Evolutionary conservation across 2,329 filamentous ascomycete species (phyloP).

Genomic region (Corinectria fuckeliana): DNA sequence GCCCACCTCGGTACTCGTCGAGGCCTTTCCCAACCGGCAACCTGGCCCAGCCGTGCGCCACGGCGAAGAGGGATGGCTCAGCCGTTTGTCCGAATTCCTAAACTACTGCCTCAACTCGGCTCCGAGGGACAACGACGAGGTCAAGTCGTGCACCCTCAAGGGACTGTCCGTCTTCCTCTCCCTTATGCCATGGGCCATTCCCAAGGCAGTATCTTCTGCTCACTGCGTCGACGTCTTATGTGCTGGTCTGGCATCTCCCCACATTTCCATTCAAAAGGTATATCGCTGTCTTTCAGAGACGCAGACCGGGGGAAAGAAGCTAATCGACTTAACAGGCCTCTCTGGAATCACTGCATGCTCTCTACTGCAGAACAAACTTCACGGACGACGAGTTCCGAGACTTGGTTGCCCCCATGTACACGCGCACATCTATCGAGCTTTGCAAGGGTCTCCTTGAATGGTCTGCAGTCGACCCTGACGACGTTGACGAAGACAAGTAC

Average conservation of each 20-base stretch:
- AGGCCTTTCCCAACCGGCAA: conserved; percentile 78
- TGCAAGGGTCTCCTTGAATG: conserved; percentile 79
- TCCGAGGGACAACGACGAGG: conserved; percentile 68
- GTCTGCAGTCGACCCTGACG: conserved; percentile 78
- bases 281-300: not conserved
- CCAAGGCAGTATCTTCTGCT: conserved; percentile 77
- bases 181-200: conserved; percentile 85
- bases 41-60: conserved; percentile 72
- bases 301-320: not conserved
- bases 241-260: conserved; percentile 71
- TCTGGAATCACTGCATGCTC: conserved; percentile 81
- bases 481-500: conserved; percentile 92
- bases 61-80: conserved; percentile 87
- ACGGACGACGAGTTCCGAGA: conserved; percentile 78
- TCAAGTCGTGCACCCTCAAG: conserved; percentile 76
- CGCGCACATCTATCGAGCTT: conserved; percentile 71
- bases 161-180: conserved; percentile 79
- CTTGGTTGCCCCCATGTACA: conserved; percentile 81
- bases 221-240: conserved; percentile 74
- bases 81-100: conserved; percentile 76
- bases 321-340: conserved; percentile 63
- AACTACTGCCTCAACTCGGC: conserved; percentile 73
- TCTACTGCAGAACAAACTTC: conserved; percentile 79
- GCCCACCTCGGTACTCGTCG: conserved; percentile 73
- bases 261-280: conserved; percentile 77